Evolutionary conservation across 2,329 filamentous ascomycete species (phyloP), one percentile per base, ranked within the genome.

Genomic region (Aspergillus sp.): DNA sequence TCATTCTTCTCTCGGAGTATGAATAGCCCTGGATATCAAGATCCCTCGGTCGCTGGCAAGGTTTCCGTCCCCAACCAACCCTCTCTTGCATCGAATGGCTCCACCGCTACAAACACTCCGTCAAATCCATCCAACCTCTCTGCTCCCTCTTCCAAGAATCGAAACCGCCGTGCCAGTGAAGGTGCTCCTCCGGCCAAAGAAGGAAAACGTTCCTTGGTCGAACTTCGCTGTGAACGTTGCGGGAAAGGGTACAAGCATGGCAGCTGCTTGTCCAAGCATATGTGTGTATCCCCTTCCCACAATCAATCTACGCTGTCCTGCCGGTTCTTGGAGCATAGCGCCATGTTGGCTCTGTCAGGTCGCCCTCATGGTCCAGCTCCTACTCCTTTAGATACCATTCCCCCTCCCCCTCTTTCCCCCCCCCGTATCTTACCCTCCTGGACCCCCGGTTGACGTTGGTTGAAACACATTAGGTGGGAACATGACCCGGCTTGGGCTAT

Each of bases 191-290:
- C 91, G 53, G 75, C 79, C 61, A 94, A 93, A 72, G 87, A 91
- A 62, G 79, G 81, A 58, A 84, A 83, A 75, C 90, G 89, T 74
- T 80, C 82, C 70, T 86, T 82, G 64, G 83, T 84, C 64, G 91
- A 97, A 70, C 82, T 98, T 67, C 89, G 87, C 72, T 98, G 93
- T 77, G 89, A 95, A 68, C 91, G 90, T 74, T 98, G 93, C 78
- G 91, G 91, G 72, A 98, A 98, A 81, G 90, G 90, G 74, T 98
- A 98, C 83, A 98, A 98, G 84, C 93, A 98, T 81, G 95, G 90
- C 83, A 97, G 93, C 78, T 98, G 93, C 83, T 83, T 98, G 79
- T 94, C 88, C 70, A 98, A 97, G 83, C 93, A 98, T 84, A 86
- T 96, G 93, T 97, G 84, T 82, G 93, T 95, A 79, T 69, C 55